Conservation (phyloP, 2,329 filamentous ascomycete species). For the Arthroderma sp. region DNA sequence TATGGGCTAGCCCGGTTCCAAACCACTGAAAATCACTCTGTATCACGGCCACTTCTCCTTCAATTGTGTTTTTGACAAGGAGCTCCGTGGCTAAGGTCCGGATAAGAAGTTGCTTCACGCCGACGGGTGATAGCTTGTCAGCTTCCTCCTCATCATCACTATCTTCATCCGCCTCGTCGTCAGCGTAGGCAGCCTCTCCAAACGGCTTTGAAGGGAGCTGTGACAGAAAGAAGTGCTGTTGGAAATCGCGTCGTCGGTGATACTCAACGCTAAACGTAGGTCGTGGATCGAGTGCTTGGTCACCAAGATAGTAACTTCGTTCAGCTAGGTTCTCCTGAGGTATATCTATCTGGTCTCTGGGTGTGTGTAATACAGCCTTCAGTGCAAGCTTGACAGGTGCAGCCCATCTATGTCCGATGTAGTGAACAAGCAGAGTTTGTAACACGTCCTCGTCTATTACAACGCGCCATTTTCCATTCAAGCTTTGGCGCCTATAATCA, state of each 20-base stretch:
- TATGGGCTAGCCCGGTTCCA: constrained; percentile 35
- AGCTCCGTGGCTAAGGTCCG: constrained; percentile 31
- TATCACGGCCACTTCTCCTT: constrained; percentile 28
- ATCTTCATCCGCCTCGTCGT: constrained; percentile 12
- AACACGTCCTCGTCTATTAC: constrained; percentile 39
- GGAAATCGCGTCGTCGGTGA: constrained; percentile 18
- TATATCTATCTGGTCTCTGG: too few species aligned
- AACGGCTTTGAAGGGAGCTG: constrained; percentile 22
- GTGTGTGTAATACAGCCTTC: constrained; percentile 11
- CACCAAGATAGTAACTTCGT: constrained; percentile 19
- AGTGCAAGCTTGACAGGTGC: constrained; percentile 13
- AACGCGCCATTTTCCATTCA: constrained; percentile 37
- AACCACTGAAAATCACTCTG: constrained; percentile 37
- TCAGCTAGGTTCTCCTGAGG: too few species aligned
- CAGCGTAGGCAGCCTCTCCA: constrained; percentile 20
- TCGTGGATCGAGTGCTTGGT: background rate
- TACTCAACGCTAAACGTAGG: constrained; percentile 9
- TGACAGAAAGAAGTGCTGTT: constrained; percentile 25
- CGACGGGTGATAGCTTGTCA: constrained; percentile 16
- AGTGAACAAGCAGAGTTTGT: constrained; percentile 37
- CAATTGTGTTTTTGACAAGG: constrained; percentile 24
- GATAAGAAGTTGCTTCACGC: constrained; percentile 31
- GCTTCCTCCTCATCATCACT: constrained; percentile 8
- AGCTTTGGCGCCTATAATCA: constrained; percentile 23
- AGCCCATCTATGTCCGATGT: constrained; percentile 30